A percentile compares a stretch with the other conserved stretches of the same genome.
phyloP scores from a whole-genome alignment of 176 grass and related monocot genomes.

The Secale cereale region DNA sequence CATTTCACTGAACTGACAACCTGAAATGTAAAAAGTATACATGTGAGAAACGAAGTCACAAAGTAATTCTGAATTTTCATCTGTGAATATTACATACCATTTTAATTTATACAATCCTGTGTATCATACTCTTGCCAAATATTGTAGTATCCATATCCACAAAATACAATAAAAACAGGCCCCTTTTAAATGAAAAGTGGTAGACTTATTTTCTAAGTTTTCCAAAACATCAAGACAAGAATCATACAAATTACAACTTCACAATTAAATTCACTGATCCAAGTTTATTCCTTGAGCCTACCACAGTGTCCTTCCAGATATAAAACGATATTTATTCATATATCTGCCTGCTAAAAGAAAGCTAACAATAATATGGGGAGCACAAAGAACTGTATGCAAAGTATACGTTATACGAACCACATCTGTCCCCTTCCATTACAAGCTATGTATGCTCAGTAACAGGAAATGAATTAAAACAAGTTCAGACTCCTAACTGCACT shows the following conservation, averaged over 20 bases:
- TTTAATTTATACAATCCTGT: neutral
- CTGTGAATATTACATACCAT: neutral
- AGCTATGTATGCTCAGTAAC: neutral
- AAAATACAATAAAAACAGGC: conserved; percentile 7
- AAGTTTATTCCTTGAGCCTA: neutral
- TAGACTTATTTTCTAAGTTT: neutral
- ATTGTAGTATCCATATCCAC: neutral
- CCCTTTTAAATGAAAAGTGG: neutral
- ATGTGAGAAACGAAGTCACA: conserved; percentile 1
- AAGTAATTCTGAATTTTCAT: conserved; percentile 6
- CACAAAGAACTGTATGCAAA: neutral
- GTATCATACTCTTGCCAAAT: conserved; percentile 12
- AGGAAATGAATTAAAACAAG: conserved; percentile 18
- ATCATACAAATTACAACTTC: neutral
- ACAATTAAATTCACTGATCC: neutral
- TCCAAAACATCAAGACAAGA: neutral
- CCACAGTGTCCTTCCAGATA: neutral
- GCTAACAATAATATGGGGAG: neutral
- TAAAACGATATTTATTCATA: neutral
- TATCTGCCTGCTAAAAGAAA: neutral
- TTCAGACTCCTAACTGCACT: conserved; percentile 17
- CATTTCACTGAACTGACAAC: conserved; percentile 99
- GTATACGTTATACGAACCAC: neutral
- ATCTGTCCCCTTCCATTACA: neutral
- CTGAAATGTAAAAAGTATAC: conserved; percentile 49